Evolutionary conservation across 2,329 filamentous ascomycete species (phyloP), one percentile per base, ranked within the genome.

Genomic region (Colletotrichum magnum): DNA sequence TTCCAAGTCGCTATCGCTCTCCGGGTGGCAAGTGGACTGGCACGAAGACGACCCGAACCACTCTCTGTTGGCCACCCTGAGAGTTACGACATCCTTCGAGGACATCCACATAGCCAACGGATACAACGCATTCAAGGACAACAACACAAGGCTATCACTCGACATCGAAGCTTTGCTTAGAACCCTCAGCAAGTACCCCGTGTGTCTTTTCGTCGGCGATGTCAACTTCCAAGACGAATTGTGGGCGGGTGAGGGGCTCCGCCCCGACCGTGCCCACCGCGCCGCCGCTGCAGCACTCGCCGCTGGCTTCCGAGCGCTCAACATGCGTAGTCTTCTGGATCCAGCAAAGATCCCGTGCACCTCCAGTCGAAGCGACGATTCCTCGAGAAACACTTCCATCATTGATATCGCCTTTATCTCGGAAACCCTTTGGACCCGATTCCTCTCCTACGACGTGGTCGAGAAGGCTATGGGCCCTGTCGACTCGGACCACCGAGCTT

Each of bases 1-100:
- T 10, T 53, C 51, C 51, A 53, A 26, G 51, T 53, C 51, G 12
- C 28, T 53, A 28, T 21, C 51, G 16, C 21, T 53, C 51, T 24
- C 51, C 26, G 51, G 16, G 6, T 53, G 26, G 51, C 13, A 16
- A 12, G 51, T 53, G 10, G 51, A 53, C 12, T 47, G 43, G 43
- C 43, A 16, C 43, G n/a, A 18, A 47, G 7, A 47, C 15, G n/a
- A 47, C 43, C 1, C 24, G 2, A 53, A 53, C 26, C 15, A 32
- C 9, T 16, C 18, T 32, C 26, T 53, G 24, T 32, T 36, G 15
- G 51, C 15, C 24, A 53, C 24, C 3, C 28, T 53, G 51, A 16
- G 28, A 16, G 13, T 53, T 7, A 7, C 24, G 28, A 32, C 51
- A n/a, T 24, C 51, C 26, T 28, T 28, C 26, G 26, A 12, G 24